phyloP scores from a whole-genome alignment of 306 rosid species.

The Prunus kanzakura region DNA sequence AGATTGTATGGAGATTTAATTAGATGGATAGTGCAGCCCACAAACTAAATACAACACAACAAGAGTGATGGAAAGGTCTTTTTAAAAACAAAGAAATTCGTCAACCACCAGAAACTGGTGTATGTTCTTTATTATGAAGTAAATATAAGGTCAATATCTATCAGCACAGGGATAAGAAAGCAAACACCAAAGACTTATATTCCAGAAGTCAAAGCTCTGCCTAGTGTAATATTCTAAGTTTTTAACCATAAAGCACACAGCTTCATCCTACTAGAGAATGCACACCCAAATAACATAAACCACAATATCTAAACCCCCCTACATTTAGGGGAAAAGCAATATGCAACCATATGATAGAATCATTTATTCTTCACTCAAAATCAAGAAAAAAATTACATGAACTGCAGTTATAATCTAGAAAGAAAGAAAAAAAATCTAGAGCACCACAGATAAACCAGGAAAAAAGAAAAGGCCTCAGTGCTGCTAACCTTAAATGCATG shows the following conservation, averaged over 20 bases:
- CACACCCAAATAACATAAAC: conserved; percentile 3
- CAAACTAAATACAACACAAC: conserved; percentile 7
- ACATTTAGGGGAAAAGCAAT: background rate
- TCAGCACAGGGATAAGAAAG: background rate
- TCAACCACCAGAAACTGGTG: conserved; percentile 1
- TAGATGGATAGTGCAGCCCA: conserved; percentile 13
- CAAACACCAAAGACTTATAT: background rate
- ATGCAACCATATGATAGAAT: background rate
- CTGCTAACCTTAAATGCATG: conserved; percentile 76
- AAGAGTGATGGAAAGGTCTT: conserved; percentile 3
- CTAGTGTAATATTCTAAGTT: background rate
- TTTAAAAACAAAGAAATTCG: background rate
- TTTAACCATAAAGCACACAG: background rate
- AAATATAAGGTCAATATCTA: background rate
- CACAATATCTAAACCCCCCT: conserved; percentile 3
- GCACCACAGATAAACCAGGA: conserved; percentile 2
- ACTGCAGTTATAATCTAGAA: background rate
- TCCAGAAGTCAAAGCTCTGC: background rate
- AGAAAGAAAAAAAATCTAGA: conserved; percentile 25
- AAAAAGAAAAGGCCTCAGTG: background rate
- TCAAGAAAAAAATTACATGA: background rate
- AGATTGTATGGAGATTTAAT: conserved; percentile 18
- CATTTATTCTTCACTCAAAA: background rate
- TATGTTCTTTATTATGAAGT: background rate
- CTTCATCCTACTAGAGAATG: background rate